A percentile compares a stretch with the other conserved stretches of the same genome.
phyloP scores from a whole-genome alignment of 345 rosid species.

The Noccaea caerulescens region DNA sequence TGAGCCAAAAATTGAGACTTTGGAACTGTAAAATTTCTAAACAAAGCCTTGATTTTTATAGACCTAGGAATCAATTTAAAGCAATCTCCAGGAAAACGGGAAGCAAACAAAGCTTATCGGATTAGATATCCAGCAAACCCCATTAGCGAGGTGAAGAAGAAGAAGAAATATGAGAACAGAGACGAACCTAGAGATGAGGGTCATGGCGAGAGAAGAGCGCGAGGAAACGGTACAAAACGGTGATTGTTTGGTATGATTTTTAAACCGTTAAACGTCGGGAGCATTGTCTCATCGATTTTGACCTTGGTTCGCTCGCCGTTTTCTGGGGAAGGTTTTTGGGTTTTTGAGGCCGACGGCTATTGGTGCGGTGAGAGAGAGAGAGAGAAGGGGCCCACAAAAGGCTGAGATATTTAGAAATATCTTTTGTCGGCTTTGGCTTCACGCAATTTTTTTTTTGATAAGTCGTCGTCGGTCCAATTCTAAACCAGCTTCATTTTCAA shows the following conservation, averaged over 20 bases:
- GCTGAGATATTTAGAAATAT: neutral
- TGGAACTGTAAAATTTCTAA: neutral
- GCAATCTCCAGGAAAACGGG: neutral
- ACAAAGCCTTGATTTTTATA: conserved; percentile 14
- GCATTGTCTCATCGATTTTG: conserved; percentile 36
- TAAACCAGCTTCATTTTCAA: too few relatives aligned
- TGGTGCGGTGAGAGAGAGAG: neutral
- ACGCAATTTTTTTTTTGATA: conserved; percentile 20
- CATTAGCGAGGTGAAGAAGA: neutral
- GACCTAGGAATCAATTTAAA: neutral
- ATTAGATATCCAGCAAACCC: neutral
- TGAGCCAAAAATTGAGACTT: neutral
- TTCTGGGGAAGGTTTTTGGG: conserved; percentile 32
- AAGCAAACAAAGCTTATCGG: neutral
- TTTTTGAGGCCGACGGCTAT: conserved; percentile 27
- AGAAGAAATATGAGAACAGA: neutral
- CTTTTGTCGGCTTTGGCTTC: conserved; percentile 35
- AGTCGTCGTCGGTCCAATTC: conserved; percentile 10
- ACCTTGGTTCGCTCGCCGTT: conserved; percentile 15
- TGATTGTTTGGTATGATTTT: neutral
- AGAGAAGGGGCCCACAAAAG: conserved; percentile 20
- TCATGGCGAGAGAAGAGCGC: conserved; percentile 34
- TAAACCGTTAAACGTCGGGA: conserved; percentile 1
- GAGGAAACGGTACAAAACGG: neutral
- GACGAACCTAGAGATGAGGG: conserved; percentile 43